Conservation (phyloP, 1,139 yeast species). For the Ogataea hybrid region DNA sequence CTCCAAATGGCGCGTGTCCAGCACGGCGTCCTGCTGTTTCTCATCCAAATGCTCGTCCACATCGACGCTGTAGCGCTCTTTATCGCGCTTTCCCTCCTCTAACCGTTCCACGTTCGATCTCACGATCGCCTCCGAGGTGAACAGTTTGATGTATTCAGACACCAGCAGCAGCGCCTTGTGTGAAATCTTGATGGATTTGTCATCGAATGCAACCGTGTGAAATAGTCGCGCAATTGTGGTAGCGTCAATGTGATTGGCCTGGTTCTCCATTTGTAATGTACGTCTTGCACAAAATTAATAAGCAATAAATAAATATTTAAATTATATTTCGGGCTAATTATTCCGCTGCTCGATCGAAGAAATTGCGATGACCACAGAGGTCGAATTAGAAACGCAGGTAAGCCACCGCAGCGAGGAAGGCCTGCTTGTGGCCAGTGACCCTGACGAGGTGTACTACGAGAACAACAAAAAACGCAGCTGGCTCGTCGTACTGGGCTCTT, state of each 20-base stretch:
- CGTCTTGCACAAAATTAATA: not conserved
- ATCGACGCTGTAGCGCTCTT: conserved; percentile 15
- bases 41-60: conserved; percentile 6
- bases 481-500: conserved; percentile 57
- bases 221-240: conserved; percentile 54
- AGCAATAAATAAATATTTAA: not conserved
- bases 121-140: conserved; percentile 61
- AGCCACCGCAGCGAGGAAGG: not conserved
- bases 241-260: conserved; percentile 33
- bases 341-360: no score
- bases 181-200: conserved; percentile 25
- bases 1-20: conserved; percentile 53
- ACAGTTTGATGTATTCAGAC: conserved; percentile 56
- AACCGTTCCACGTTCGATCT: conserved; percentile 55
- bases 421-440: not conserved
- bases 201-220: conserved; percentile 50
- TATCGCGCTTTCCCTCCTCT: conserved; percentile 20
- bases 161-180: conserved; percentile 47
- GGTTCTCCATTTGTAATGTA: not conserved
- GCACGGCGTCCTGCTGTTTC: conserved; percentile 26
- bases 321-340: no score
- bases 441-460: not conserved
- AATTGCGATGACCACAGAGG: not conserved
- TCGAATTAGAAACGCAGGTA: not conserved
- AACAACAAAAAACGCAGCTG: conserved; percentile 48